These are phyloP conservation scores for Rhodotorula toruloides DNA, from an alignment of 768 basidiomycete genomes.

Conservation along the genomic window DNA sequence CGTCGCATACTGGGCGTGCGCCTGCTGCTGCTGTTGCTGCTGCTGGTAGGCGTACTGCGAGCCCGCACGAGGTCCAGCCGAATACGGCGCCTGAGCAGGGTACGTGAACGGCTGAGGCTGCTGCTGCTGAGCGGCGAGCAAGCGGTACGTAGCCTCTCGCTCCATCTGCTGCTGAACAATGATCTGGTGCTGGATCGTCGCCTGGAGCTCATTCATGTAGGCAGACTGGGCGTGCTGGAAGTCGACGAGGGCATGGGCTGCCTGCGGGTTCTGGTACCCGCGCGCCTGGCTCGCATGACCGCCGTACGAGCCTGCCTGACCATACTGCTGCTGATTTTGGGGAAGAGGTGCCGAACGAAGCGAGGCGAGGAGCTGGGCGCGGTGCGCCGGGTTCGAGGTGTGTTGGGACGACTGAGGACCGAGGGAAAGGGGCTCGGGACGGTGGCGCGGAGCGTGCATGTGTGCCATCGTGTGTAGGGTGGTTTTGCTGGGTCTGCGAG, in stretches of 20 bases:
- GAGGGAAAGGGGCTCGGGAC: background rate
- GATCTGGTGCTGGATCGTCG: slow-evolving; percentile 27
- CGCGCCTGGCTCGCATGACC: background rate
- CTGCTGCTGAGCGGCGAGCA: slow-evolving; percentile 2
- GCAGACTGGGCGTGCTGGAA: slow-evolving; percentile 23
- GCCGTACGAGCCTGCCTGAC: background rate
- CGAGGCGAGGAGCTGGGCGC: slow-evolving; percentile 12
- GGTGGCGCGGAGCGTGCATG: too few species aligned
- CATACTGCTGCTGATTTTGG: background rate
- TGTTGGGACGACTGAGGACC: background rate
- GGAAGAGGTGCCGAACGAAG: slow-evolving; percentile 14
- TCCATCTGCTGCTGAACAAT: slow-evolving; percentile 22
- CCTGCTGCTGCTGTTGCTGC: slow-evolving; percentile 4
- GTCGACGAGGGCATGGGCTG: slow-evolving; percentile 2
- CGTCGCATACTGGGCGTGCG: too few species aligned
- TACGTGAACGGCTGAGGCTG: background rate
- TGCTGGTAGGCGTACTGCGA: background rate
- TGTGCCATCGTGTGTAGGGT: too few species aligned
- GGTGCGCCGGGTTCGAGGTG: background rate
- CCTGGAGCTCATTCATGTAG: slow-evolving; percentile 21
- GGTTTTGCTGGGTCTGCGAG: too few species aligned
- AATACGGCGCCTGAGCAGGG: background rate
- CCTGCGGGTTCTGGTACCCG: background rate
- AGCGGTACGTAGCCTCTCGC: slow-evolving; percentile 1
- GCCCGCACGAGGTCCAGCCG: background rate